These are phyloP conservation scores for Cubamyces lactineus DNA, from an alignment of 768 basidiomycete species.

Conservation along the genomic window DNA sequence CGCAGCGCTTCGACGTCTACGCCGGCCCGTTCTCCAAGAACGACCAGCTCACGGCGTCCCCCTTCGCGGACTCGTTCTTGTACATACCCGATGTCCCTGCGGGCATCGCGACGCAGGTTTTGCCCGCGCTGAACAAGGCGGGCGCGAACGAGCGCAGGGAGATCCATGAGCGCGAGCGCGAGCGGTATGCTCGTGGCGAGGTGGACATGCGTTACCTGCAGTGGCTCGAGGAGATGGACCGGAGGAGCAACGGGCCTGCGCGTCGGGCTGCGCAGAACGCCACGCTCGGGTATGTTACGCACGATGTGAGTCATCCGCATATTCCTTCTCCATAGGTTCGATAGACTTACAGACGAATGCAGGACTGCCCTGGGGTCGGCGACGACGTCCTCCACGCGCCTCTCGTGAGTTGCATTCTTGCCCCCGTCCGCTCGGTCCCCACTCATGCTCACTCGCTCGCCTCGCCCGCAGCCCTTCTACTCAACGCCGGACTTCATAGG, in stretches of 20 bases:
- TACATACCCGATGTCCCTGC: conserved; percentile 61
- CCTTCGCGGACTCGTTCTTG: conserved; percentile 66
- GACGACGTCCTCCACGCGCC: conserved; percentile 73
- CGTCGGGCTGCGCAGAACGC: conserved; percentile 50
- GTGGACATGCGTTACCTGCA: conserved; percentile 52
- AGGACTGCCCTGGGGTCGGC: conserved; percentile 72
- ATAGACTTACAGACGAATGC: neutral
- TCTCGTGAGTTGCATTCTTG: conserved; percentile 32
- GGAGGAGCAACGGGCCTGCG: conserved; percentile 39
- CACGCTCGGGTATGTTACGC: conserved; percentile 77
- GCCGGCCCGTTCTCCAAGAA: conserved; percentile 76
- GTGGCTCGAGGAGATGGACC: conserved; percentile 65
- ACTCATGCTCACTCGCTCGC: neutral
- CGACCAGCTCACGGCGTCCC: conserved; percentile 76
- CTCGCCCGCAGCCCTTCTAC: conserved; percentile 45
- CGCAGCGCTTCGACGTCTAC: conserved; percentile 68
- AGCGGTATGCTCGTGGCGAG: conserved; percentile 51
- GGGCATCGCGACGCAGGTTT: conserved; percentile 53
- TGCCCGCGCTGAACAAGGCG: conserved; percentile 54
- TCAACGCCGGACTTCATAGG: conserved; percentile 59
- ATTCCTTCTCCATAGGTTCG: neutral
- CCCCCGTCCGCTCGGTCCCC: no score
- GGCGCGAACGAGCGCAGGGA: conserved; percentile 43
- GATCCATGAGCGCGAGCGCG: conserved; percentile 39
- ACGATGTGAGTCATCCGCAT: conserved; percentile 49